These are phyloP conservation scores for Colletotrichum sidae DNA, from an alignment of 2,329 filamentous ascomycete genomes.

Conservation along the genomic window DNA sequence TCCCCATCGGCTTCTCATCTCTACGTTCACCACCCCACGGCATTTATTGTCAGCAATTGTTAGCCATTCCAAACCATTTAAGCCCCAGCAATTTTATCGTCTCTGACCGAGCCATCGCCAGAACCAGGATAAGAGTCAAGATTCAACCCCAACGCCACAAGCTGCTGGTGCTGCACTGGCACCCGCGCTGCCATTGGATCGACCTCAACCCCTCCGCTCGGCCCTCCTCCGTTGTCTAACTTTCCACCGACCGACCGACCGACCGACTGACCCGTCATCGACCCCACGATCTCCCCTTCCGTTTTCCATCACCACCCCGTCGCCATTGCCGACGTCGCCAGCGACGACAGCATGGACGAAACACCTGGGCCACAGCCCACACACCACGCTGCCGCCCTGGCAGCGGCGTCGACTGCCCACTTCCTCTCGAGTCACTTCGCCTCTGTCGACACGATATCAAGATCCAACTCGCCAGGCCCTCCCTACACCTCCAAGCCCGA, in stretches of 20 bases:
- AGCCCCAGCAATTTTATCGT: too few relatives aligned
- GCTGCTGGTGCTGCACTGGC: neutral
- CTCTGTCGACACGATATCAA: conserved; percentile 77
- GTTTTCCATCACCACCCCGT: too few relatives aligned
- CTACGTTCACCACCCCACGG: too few relatives aligned
- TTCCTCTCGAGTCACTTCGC: conserved; percentile 53
- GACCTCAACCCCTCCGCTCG: conserved; percentile 25
- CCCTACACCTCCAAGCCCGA: conserved; percentile 60
- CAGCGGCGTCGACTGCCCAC: conserved; percentile 50
- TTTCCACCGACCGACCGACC: neutral
- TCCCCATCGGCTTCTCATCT: too few relatives aligned
- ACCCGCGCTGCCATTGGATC: neutral
- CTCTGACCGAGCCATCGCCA: neutral
- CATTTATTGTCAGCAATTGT: too few relatives aligned
- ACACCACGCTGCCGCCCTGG: conserved; percentile 44
- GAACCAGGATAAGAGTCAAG: neutral
- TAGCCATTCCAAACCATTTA: too few relatives aligned
- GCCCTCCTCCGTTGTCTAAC: conserved; percentile 1
- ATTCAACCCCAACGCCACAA: too few relatives aligned
- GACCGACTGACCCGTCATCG: neutral
- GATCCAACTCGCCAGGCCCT: conserved; percentile 85
- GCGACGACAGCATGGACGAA: conserved; percentile 46
- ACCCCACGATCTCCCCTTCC: neutral
- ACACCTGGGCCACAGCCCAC: conserved; percentile 47
- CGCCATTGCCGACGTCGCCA: too few relatives aligned